phyloP scores from a whole-genome alignment of 2,329 filamentous ascomycete species.

The Claviceps cyperi region DNA sequence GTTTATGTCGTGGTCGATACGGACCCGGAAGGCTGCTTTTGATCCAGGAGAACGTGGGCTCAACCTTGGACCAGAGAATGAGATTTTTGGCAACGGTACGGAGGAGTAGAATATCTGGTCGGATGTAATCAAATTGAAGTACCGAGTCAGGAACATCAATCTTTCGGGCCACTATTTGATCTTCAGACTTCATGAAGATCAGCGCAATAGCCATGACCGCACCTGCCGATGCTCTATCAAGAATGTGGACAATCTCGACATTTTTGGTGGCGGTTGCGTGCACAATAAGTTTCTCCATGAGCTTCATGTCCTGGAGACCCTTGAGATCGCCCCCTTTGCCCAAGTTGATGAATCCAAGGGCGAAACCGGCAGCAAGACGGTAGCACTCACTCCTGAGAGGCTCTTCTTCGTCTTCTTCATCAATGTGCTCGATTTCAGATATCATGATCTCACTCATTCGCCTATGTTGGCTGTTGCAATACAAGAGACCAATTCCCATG shows the following conservation, averaged over 20 bases:
- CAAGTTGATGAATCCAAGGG: slow-evolving; percentile 86
- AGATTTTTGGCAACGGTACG: slow-evolving; percentile 80
- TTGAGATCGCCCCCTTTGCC: slow-evolving; percentile 79
- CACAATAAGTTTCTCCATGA: slow-evolving; percentile 75
- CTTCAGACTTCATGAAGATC: slow-evolving; percentile 95
- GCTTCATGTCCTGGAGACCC: slow-evolving; percentile 83
- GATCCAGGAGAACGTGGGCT: slow-evolving; percentile 62
- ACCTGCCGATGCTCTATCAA: slow-evolving; percentile 87
- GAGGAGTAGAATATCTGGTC: slow-evolving; percentile 82
- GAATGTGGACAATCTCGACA: slow-evolving; percentile 79
- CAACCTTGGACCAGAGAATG: slow-evolving; percentile 82
- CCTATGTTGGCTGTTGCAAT: slow-evolving; percentile 89
- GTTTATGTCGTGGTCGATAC: slow-evolving; percentile 47
- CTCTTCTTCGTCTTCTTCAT: slow-evolving; percentile 68
- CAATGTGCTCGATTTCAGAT: slow-evolving; percentile 84
- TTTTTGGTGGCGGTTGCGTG: slow-evolving; percentile 82
- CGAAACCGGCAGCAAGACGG: slow-evolving; percentile 81
- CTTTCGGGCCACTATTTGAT: slow-evolving; percentile 73
- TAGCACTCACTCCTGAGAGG: slow-evolving; percentile 89
- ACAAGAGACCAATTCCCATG: slow-evolving; percentile 91
- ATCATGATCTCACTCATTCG: slow-evolving; percentile 99
- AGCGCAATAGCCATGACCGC: slow-evolving; percentile 80
- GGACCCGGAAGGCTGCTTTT: slow-evolving; percentile 53
- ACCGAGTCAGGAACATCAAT: slow-evolving; percentile 84
- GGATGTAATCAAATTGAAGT: slow-evolving; percentile 87